phyloP scores from a whole-genome alignment of 306 rosid species.

The Geum urbanum region DNA sequence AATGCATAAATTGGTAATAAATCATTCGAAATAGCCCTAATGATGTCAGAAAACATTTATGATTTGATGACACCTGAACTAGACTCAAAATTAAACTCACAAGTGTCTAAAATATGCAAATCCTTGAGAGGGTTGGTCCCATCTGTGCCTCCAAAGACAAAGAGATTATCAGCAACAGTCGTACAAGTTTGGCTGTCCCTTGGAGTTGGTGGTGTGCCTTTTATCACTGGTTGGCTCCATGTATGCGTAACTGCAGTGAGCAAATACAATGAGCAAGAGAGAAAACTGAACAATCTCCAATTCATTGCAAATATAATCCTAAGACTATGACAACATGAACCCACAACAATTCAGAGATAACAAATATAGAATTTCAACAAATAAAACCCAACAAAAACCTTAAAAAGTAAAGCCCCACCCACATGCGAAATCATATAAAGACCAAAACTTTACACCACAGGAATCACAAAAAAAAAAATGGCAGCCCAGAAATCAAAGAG shows the following conservation, averaged over 20 bases:
- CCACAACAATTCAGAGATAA: conserved; percentile 9
- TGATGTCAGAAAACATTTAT: background rate
- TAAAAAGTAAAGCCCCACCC: background rate
- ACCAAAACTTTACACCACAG: conserved; percentile 11
- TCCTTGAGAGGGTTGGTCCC: conserved; percentile 85
- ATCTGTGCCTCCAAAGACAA: conserved; percentile 96
- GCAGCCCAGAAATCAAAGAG: conserved; percentile 9
- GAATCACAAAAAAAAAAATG: conserved; percentile 21
- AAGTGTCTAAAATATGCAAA: conserved; percentile 77
- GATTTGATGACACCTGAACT: background rate
- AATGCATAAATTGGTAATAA: background rate
- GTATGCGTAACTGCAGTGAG: conserved; percentile 67
- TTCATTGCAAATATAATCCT: background rate
- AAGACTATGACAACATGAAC: background rate
- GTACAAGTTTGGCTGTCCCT: conserved; percentile 96
- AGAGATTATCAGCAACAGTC: conserved; percentile 71
- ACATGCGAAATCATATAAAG: background rate
- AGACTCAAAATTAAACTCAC: conserved; percentile 46
- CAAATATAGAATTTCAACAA: background rate
- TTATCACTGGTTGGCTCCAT: conserved; percentile 76
- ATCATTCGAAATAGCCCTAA: conserved; percentile 8
- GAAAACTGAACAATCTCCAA: conserved; percentile 15
- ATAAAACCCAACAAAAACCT: conserved; percentile 22
- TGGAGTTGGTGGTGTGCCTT: conserved; percentile 75
- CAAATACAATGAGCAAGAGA: conserved; percentile 17